These are phyloP conservation scores for Colletotrichum australisinense DNA, from an alignment of 2,329 filamentous ascomycete genomes.

Conservation along the genomic window DNA sequence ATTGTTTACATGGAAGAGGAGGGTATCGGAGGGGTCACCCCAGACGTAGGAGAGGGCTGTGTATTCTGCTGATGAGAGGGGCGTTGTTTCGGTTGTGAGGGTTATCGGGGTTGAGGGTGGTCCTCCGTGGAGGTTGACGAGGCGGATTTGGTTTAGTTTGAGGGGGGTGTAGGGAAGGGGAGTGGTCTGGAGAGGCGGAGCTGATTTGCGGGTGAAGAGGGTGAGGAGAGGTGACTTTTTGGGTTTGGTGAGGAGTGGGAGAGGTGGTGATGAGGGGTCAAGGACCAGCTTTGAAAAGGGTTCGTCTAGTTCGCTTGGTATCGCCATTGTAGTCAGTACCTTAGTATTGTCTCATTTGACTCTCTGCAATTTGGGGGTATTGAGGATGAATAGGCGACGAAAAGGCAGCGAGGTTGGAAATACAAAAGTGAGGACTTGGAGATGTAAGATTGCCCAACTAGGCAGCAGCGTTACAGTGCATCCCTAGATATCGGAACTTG, in stretches of 20 bases:
- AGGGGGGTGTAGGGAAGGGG: not conserved
- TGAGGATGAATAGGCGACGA: too few relatives aligned
- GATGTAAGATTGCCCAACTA: not conserved
- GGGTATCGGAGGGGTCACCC: slow-evolving; percentile 21
- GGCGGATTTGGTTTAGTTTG: not conserved
- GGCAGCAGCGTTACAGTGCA: not conserved
- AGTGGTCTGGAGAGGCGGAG: not conserved
- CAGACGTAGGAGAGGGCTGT: slow-evolving; percentile 39
- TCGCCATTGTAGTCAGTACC: too few relatives aligned
- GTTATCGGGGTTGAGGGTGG: not conserved
- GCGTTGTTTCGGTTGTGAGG: not conserved
- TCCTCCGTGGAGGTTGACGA: not conserved
- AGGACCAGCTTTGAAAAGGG: not conserved
- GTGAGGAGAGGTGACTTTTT: not conserved
- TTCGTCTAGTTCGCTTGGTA: too few relatives aligned
- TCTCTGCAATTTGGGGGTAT: too few relatives aligned
- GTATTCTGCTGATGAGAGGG: not conserved
- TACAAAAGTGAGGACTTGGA: not conserved
- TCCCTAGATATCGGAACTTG: not conserved
- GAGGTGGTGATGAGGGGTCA: not conserved
- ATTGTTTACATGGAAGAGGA: slow-evolving; percentile 16
- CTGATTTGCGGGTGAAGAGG: not conserved
- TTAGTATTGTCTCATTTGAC: too few relatives aligned
- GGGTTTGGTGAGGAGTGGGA: not conserved
- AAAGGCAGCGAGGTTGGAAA: not conserved